Evolutionary conservation across 306 rosid species (phyloP), one percentile per base, ranked within the genome.

Genomic region (Vigna unguiculata): DNA sequence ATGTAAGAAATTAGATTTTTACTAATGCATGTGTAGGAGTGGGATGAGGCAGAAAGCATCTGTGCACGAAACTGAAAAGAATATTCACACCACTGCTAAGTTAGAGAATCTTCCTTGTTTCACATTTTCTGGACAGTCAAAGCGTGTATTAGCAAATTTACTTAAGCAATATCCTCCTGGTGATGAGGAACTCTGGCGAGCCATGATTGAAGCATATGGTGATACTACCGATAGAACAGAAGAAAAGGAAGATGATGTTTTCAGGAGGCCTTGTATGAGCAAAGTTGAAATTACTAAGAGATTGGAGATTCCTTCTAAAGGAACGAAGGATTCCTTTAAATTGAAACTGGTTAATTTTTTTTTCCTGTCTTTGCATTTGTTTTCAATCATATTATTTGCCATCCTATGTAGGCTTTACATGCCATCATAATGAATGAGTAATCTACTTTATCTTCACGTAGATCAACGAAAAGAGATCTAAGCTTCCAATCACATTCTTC

Each of bases 401-500:
- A 69, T 76, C 64, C 70, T 61, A 66, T 43, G 74, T 69, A 40
- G 19, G 47, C 65, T n/a, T 59, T 32, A 21, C 34, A 20, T 0
- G 5, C 32, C 61, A 55, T 55, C 16, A 1, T 22, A 55, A 10
- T 55, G 32, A 4, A 55, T 55, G 7, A 11, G 61, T 54, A 54
- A 64, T 30, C 61, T 72, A 45, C 46, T 64, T 83, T 87, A 46
- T n/a, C 4, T 72, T 72, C 53, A 30, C 70, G 81, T 90, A 95
- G 99, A 71, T 92, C 70, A 34, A 71, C 19, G 71, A 73, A 64
- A 58, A 14, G 40, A 92, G 89, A 81, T 83, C 88, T 59, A 90
- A 85, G 86, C 97, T 95, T 83, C 97, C 99, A 16, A 90, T 95
- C 81, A 75, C 93, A 57, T 81, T 93, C 78, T 92, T 83, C 82